These are phyloP conservation scores for Leccinum obscurum DNA, from an alignment of 768 basidiomycete genomes.

Conservation along the genomic window DNA sequence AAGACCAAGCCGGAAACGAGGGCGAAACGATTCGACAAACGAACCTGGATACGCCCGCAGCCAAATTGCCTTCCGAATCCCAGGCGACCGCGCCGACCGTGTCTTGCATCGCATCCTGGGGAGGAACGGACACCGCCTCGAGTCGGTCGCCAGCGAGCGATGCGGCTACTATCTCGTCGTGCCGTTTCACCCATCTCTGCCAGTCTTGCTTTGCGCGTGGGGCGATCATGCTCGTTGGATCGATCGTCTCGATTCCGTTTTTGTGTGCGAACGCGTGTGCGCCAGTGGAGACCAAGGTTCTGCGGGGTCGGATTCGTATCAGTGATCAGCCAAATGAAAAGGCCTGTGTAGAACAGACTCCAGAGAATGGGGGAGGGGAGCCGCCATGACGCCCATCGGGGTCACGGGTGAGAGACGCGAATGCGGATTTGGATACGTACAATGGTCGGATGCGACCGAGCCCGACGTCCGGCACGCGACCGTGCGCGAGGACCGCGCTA, in stretches of 20 bases:
- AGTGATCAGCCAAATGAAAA: neutral
- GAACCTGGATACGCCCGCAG: constrained; percentile 81
- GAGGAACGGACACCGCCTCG: neutral
- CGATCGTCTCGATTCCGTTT: constrained; percentile 35
- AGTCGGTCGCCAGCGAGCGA: constrained; percentile 12
- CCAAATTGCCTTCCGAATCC: constrained; percentile 44
- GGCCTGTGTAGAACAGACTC: neutral
- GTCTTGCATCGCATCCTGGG: constrained; percentile 55
- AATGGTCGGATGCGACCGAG: constrained; percentile 72
- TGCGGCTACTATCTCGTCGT: constrained; percentile 23
- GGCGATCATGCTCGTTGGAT: constrained; percentile 48
- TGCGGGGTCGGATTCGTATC: constrained; percentile 22
- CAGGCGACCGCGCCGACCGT: constrained; percentile 80
- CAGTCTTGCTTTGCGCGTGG: constrained; percentile 53
- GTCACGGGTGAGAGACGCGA: too few relatives aligned
- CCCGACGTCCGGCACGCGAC: constrained; percentile 40
- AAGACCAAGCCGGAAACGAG: neutral
- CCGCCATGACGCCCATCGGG: neutral
- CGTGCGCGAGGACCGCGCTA: constrained; percentile 53
- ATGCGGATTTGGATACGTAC: constrained; percentile 38
- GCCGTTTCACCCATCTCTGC: constrained; percentile 56
- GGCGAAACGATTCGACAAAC: neutral
- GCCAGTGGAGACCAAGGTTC: constrained; percentile 62
- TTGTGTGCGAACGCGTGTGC: constrained; percentile 54
- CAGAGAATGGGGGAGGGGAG: too few relatives aligned